Evolutionary conservation across 1,284 basidiomycete genomes (phyloP).

Genomic region (Austropuccinia psidii): DNA sequence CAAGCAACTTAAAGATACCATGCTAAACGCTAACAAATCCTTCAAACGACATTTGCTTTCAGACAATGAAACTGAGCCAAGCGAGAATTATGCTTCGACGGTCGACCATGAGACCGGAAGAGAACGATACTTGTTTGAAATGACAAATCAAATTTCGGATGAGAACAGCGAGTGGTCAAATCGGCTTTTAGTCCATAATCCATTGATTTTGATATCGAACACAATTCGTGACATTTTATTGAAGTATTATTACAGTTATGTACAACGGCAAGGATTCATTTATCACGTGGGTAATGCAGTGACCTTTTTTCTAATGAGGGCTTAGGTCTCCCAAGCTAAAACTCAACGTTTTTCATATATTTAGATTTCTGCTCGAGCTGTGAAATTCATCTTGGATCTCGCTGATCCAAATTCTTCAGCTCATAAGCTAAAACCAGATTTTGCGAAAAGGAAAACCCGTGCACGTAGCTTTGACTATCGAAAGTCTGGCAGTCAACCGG

Average conservation of each 20-base stretch:
- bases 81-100: background rate
- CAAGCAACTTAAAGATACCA: constrained; percentile 12
- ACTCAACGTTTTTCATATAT: background rate
- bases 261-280: constrained; percentile 64
- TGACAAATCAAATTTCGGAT: constrained; percentile 34
- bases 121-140: constrained; percentile 33
- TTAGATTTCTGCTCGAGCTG: constrained; percentile 52
- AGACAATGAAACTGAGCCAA: background rate
- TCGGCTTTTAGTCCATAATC: constrained; percentile 82
- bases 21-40: background rate
- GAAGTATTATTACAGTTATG: constrained; percentile 81
- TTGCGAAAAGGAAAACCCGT: constrained; percentile 23
- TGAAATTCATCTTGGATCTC: constrained; percentile 49
- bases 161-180: constrained; percentile 59
- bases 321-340: background rate
- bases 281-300: constrained; percentile 57
- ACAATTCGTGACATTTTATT: constrained; percentile 71
- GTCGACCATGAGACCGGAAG: no score
- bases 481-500: constrained; percentile 1
- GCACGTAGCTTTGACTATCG: constrained; percentile 29
- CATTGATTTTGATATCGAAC: constrained; percentile 72
- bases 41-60: background rate
- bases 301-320: background rate
- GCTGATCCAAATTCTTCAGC: constrained; percentile 16
- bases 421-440: constrained; percentile 14